Conservation (phyloP, 2,329 filamentous ascomycete genomes). For the Exophiala sp. region DNA sequence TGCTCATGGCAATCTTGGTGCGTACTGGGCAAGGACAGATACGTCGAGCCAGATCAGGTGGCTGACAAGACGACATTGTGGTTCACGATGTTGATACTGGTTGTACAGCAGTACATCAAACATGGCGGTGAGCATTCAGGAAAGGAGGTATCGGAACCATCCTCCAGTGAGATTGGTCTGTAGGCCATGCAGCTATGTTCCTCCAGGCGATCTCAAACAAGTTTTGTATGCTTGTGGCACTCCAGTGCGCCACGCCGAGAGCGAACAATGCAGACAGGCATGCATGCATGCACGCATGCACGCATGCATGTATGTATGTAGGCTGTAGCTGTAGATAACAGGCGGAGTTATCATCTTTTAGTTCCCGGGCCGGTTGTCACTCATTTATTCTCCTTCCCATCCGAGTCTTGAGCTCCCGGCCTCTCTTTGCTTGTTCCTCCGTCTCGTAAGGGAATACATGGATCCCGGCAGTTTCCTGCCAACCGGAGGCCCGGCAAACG, state of each 20-base stretch:
- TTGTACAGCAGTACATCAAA: neutral
- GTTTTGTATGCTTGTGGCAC: constrained; percentile 2
- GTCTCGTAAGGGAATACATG: too few relatives aligned
- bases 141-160: neutral
- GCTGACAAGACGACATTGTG: neutral
- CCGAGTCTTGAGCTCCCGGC: too few relatives aligned
- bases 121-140: neutral
- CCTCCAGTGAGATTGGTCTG: neutral
- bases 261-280: constrained; percentile 2
- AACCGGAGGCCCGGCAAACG: too few relatives aligned
- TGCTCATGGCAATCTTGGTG: too few relatives aligned
- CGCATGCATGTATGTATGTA: constrained; percentile 5
- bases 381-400: too few relatives aligned
- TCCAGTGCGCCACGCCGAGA: constrained; percentile 9
- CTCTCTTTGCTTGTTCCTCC: too few relatives aligned
- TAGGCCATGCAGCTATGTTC: neutral
- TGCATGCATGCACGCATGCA: constrained; percentile 7
- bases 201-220: constrained; percentile 4
- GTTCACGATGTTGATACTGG: neutral
- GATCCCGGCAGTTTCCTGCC: too few relatives aligned
- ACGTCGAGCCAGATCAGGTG: neutral
- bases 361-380: too few relatives aligned
- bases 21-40: neutral
- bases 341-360: neutral
- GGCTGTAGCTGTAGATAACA: too few relatives aligned